Conservation (phyloP, 345 rosid species). For the Eucalyptus marginata region DNA sequence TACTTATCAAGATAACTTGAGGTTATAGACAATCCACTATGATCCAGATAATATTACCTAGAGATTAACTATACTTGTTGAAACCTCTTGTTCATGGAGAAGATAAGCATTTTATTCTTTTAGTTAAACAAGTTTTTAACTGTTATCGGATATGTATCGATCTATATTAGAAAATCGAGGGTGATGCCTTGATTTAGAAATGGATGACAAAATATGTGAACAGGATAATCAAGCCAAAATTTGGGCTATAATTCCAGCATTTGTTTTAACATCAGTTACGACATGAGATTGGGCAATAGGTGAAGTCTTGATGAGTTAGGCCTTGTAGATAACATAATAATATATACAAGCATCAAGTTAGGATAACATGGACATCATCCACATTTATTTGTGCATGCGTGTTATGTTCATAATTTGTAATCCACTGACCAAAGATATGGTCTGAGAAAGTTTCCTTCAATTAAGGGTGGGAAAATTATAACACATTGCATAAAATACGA, state of each 20-base stretch:
- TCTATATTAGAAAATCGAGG: not conserved
- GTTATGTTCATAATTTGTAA: not conserved
- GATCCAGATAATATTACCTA: not conserved
- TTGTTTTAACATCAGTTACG: not conserved
- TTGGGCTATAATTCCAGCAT: not conserved
- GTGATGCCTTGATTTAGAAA: not conserved
- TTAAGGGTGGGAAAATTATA: not conserved
- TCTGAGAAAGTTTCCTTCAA: not conserved
- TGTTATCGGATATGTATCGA: accelerated
- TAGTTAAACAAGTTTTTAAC: too few species aligned
- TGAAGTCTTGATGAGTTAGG: not conserved
- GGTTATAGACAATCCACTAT: not conserved
- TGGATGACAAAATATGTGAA: not conserved
- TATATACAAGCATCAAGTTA: not conserved
- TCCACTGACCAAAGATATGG: not conserved
- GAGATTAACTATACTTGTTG: not conserved
- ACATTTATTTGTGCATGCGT: not conserved
- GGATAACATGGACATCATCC: not conserved
- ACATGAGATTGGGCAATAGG: not conserved
- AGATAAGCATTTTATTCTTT: not conserved
- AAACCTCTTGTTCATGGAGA: not conserved
- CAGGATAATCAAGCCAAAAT: not conserved
- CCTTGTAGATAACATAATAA: not conserved
- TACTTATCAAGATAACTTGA: not conserved
- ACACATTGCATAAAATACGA: not conserved